phyloP scores from a whole-genome alignment of 805 yeast genomes.

The Yarrowia osloensis region DNA sequence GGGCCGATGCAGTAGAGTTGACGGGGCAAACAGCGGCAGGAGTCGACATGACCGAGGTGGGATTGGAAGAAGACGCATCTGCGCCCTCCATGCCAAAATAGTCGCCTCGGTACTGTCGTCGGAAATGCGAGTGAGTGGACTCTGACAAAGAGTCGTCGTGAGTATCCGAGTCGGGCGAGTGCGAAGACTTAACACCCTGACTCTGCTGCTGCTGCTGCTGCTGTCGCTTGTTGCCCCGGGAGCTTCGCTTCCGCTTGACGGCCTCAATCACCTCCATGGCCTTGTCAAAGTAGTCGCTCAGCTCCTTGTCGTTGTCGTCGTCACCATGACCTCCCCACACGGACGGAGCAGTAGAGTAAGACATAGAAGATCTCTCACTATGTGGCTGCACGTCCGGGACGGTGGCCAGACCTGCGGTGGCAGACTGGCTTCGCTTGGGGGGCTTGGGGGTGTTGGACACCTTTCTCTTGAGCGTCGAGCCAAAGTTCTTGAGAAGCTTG shows the following conservation, averaged over 20 bases:
- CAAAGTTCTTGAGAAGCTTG: constrained; percentile 28
- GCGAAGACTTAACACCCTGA: background rate
- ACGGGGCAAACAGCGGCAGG: constrained; percentile 8
- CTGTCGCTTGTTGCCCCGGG: constrained; percentile 9
- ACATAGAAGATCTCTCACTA: background rate
- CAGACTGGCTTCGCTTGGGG: constrained; percentile 25
- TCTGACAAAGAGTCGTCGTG: constrained; percentile 19
- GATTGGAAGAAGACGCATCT: background rate
- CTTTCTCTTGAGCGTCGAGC: constrained; percentile 20
- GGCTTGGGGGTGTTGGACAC: constrained; percentile 16
- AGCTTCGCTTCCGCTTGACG: constrained; percentile 25
- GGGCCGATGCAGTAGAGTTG: constrained; percentile 15
- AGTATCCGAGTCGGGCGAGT: constrained; percentile 2
- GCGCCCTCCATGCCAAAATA: constrained; percentile 26
- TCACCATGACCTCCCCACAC: constrained; percentile 23
- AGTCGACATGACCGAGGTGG: constrained; percentile 23
- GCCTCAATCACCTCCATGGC: constrained; percentile 31
- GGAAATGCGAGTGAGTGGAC: constrained; percentile 14
- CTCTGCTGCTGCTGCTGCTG: constrained; percentile 2
- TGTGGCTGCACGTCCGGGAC: constrained; percentile 18
- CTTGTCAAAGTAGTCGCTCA: constrained; percentile 29
- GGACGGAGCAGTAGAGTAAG: background rate
- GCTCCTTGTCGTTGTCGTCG: constrained; percentile 30
- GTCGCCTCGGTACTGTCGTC: constrained; percentile 27
- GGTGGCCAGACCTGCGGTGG: constrained; percentile 5